Base-by-base conservation (phyloP, 192 early-diverging fungal species). In the Rhizoclosmatium globosum region DNA sequence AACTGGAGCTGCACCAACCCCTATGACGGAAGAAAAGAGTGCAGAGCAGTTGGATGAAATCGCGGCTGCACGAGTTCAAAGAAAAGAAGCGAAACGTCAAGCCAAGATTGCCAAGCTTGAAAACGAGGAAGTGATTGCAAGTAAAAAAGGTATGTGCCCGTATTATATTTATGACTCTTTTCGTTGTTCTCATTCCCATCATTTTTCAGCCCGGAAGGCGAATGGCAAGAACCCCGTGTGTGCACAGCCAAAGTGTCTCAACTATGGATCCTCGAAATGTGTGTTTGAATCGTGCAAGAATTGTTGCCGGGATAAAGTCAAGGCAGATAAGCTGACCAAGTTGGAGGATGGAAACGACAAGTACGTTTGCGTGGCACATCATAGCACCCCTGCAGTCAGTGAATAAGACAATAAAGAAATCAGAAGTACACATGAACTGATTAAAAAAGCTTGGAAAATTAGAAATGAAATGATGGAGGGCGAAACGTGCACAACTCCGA, bases 191-290 rank as follows among this genome's bases (percentile, higher is more conserved):
- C 31, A 31, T 31, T 31, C 31, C 31, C 31, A 31, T 31, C 31
- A 38, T 66, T 38, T 48, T 56, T n/a, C 46, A n/a, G 42, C 56
- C 50, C 46, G 67, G 69, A 70, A 66, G 66, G 62, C 56, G 38
- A 62, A 45, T 47, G 64, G 78, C 1, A 80, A 77, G 59, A 80
- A 61, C 45, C 68, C 61, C 23, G 41, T 78, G 15, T 82, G 84
- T 62, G 38, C 72, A 13, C 4, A 4, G 15, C 19, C 48, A 21
- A 61, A 21, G 21, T 87, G 86, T 58, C 64, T 73, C 23, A 85
- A 87, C 62, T 71, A 82, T 42, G 58, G 71, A 38, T 82, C 82
- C 13, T 17, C 46, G 31, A 85, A 83, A 62, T 87, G 86, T 69
- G 74, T 64, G 17, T 72, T 64, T 44, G 15, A 15, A 19, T 61